These are phyloP conservation scores for Venturia oleaginea DNA, from an alignment of 2,329 filamentous ascomycete genomes.

Conservation along the genomic window DNA sequence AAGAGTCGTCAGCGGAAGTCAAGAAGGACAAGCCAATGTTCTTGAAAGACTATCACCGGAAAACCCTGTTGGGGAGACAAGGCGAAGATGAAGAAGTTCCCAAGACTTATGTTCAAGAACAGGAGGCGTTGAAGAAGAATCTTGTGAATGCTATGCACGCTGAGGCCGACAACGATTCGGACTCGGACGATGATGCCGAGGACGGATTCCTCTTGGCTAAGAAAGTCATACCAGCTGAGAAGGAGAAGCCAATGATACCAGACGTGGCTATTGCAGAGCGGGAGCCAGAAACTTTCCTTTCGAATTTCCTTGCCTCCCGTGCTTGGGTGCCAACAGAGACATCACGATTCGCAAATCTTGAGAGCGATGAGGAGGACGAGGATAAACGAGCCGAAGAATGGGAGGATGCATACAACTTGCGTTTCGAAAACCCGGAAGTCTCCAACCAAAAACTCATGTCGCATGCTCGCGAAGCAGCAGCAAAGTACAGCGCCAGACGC, in stretches of 20 bases:
- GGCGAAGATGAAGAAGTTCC: slow-evolving; percentile 48
- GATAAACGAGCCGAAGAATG: slow-evolving; percentile 72
- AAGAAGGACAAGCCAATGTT: slow-evolving; percentile 78
- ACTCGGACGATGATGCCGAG: slow-evolving; percentile 49
- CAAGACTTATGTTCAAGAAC: slow-evolving; percentile 73
- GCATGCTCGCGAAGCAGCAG: slow-evolving; percentile 78
- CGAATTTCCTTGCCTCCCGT: slow-evolving; percentile 85
- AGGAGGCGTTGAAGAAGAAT: slow-evolving; percentile 68
- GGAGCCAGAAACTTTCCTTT: slow-evolving; percentile 86
- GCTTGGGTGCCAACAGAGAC: slow-evolving; percentile 72
- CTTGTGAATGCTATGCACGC: slow-evolving; percentile 76
- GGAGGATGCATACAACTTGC: slow-evolving; percentile 88
- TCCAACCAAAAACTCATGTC: slow-evolving; percentile 81
- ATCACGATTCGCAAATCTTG: slow-evolving; percentile 67
- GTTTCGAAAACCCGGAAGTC: slow-evolving; percentile 85
- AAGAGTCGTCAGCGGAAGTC: slow-evolving; percentile 19
- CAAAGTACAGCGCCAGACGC: slow-evolving; percentile 73
- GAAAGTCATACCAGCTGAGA: slow-evolving; percentile 35
- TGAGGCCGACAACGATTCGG: slow-evolving; percentile 36
- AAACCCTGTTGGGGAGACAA: slow-evolving; percentile 70
- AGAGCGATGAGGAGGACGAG: slow-evolving; percentile 80
- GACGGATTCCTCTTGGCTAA: slow-evolving; percentile 71
- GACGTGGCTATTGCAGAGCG: slow-evolving; percentile 69
- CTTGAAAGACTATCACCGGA: slow-evolving; percentile 82
- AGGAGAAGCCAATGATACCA: slow-evolving; percentile 26